Percentiles rank a stretch among this genome's conserved stretches.
These are phyloP conservation scores for Aspergillus brasiliensis DNA, from an alignment of 2,329 filamentous ascomycete genomes.

Conservation along the genomic window DNA sequence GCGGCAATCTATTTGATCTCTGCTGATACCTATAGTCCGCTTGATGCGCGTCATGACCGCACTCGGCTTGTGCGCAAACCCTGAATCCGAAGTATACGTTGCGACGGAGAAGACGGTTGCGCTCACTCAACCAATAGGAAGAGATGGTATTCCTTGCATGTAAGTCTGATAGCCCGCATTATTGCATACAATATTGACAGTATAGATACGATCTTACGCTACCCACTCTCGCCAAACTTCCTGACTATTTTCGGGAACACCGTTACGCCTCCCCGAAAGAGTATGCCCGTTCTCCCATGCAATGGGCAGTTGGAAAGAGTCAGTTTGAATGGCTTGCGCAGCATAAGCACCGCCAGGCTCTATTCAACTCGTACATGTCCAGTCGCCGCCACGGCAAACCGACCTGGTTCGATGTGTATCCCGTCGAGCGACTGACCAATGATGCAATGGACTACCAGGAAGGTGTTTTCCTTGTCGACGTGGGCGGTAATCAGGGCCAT, in stretches of 20 bases:
- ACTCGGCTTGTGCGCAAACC: conserved; percentile 28
- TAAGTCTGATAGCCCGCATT: conserved; percentile 15
- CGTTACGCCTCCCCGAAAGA: conserved; percentile 32
- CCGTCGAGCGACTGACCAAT: conserved; percentile 27
- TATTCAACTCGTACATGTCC: conserved; percentile 39
- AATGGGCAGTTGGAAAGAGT: conserved; percentile 35
- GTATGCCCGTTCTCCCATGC: conserved; percentile 33
- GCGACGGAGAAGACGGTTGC: conserved; percentile 31
- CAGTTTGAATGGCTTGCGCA: conserved; percentile 38
- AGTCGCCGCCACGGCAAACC: conserved; percentile 33
- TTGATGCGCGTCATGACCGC: conserved; percentile 35
- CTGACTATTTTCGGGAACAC: conserved; percentile 32
- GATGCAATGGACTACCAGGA: conserved; percentile 27
- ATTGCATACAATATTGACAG: background rate
- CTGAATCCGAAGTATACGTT: conserved; percentile 24
- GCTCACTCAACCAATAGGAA: conserved; percentile 30
- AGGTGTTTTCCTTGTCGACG: conserved; percentile 42
- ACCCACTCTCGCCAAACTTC: conserved; percentile 33
- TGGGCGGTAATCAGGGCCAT: conserved; percentile 47
- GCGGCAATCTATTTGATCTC: background rate
- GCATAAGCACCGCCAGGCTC: conserved; percentile 26
- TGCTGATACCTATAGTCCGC: conserved; percentile 22
- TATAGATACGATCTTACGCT: conserved; percentile 33
- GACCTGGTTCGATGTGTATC: conserved; percentile 37
- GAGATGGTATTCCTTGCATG: conserved; percentile 35